Percentiles rank a stretch among this genome's conserved stretches.
phyloP scores from a whole-genome alignment of 768 basidiomycete genomes.

The Leccinum truebloodii region DNA sequence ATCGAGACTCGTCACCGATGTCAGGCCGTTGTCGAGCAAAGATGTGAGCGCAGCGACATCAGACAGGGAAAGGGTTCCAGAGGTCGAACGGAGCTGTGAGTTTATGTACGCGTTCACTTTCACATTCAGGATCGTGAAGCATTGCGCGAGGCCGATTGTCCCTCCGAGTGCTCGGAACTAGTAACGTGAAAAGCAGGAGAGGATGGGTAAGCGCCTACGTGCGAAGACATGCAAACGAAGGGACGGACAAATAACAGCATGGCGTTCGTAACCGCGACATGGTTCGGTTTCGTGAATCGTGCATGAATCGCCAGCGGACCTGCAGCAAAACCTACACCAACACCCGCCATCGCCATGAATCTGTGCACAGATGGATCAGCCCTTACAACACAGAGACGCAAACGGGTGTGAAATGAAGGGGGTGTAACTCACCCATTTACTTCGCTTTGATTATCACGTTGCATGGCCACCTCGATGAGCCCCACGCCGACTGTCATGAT shows the following conservation, averaged over 20 bases:
- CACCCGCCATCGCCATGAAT: conserved; percentile 47
- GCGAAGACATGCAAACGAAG: not conserved
- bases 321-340: conserved; percentile 43
- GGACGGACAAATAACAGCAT: conserved; percentile 46
- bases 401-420: not conserved
- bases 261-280: conserved; percentile 45
- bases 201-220: not conserved
- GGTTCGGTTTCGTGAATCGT: conserved; percentile 44
- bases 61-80: conserved; percentile 31
- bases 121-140: conserved; percentile 46
- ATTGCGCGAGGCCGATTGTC: conserved; percentile 54
- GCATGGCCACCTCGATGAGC: conserved; percentile 43
- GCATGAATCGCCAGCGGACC: conserved; percentile 45
- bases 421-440: conserved; percentile 36
- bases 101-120: conserved; percentile 40
- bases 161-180: conserved; percentile 54
- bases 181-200: too few relatives aligned
- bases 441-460: conserved; percentile 34
- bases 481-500: conserved; percentile 44
- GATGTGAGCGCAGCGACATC: conserved; percentile 30
- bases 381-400: not conserved
- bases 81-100: conserved; percentile 17
- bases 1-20: conserved; percentile 39
- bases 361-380: conserved; percentile 17
- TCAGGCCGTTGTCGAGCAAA: conserved; percentile 28